These are phyloP conservation scores for Neoscytalidium dimidiatum DNA, from an alignment of 2,329 filamentous ascomycete species.

Conservation along the genomic window DNA sequence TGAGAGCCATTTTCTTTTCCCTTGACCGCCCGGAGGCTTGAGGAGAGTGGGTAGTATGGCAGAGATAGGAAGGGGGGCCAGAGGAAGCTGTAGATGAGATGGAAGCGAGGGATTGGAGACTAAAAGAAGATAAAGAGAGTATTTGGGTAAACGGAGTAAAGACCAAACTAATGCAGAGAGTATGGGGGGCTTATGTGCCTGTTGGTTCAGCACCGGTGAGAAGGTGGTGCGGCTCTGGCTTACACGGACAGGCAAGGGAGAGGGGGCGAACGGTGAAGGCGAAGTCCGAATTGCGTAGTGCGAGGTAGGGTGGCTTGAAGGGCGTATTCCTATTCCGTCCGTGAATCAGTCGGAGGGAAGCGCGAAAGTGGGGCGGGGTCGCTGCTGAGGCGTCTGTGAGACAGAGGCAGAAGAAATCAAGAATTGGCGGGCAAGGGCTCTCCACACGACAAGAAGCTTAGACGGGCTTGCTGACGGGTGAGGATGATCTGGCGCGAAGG, in stretches of 20 bases:
- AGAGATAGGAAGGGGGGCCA: not conserved
- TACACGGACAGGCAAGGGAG: not conserved
- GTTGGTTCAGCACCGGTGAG: not conserved
- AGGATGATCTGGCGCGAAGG: not conserved
- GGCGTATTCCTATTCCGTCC: constrained; percentile 12
- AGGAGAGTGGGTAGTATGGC: not conserved
- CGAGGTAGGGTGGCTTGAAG: not conserved
- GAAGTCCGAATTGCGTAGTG: not conserved
- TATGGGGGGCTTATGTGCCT: not conserved
- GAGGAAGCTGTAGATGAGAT: not conserved
- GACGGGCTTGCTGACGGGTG: not conserved
- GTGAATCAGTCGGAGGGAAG: not conserved
- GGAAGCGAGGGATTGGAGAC: too few relatives aligned
- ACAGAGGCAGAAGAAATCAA: not conserved
- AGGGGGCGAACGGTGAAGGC: constrained; percentile 8
- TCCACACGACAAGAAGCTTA: not conserved
- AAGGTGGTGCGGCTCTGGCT: constrained; percentile 2
- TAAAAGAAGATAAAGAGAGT: not conserved
- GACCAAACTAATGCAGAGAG: not conserved
- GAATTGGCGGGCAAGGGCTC: not conserved
- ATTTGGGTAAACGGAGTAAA: not conserved
- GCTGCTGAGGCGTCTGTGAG: not conserved
- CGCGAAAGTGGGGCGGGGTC: not conserved
- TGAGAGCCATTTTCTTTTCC: constrained; percentile 3
- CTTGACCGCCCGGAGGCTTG: too few relatives aligned